Percentiles rank a stretch among this genome's conserved stretches.
phyloP scores from a whole-genome alignment of 805 yeast genomes.

The Diddensiella santjacobensis region DNA sequence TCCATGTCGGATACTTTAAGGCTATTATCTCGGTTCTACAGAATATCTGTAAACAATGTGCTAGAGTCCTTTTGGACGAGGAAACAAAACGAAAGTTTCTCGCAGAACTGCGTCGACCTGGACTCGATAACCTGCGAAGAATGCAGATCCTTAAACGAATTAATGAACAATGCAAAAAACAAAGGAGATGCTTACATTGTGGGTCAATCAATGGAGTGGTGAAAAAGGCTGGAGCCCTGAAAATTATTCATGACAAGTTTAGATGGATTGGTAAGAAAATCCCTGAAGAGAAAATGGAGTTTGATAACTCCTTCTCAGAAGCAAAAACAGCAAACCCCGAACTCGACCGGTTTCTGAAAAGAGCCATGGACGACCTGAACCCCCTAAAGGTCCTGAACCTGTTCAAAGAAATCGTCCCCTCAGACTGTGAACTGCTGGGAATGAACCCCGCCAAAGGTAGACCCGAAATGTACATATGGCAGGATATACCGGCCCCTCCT shows the following conservation, averaged over 20 bases:
- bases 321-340: slow-evolving; percentile 80
- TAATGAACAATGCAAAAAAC: slow-evolving; percentile 91
- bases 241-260: slow-evolving; percentile 92
- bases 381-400: slow-evolving; percentile 84
- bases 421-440: slow-evolving; percentile 90
- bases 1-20: slow-evolving; percentile 96
- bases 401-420: slow-evolving; percentile 79
- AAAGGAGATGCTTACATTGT: slow-evolving; percentile 84
- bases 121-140: slow-evolving; percentile 83
- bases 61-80: slow-evolving; percentile 71
- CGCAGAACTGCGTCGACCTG: slow-evolving; percentile 80
- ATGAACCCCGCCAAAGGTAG: slow-evolving; percentile 84
- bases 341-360: slow-evolving; percentile 75
- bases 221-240: slow-evolving; percentile 93
- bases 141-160: slow-evolving; percentile 83
- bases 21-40: slow-evolving; percentile 84
- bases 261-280: slow-evolving; percentile 92
- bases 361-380: slow-evolving; percentile 90
- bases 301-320: slow-evolving; percentile 83
- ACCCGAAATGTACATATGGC: slow-evolving; percentile 96
- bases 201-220: slow-evolving; percentile 93
- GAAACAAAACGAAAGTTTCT: slow-evolving; percentile 63
- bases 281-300: slow-evolving; percentile 75
- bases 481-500: slow-evolving; percentile 97
- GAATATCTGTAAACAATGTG: slow-evolving; percentile 86